Evolutionary conservation across 495 filamentous ascomycete species (phyloP).

Genomic region (Aspergillus indologenus): DNA sequence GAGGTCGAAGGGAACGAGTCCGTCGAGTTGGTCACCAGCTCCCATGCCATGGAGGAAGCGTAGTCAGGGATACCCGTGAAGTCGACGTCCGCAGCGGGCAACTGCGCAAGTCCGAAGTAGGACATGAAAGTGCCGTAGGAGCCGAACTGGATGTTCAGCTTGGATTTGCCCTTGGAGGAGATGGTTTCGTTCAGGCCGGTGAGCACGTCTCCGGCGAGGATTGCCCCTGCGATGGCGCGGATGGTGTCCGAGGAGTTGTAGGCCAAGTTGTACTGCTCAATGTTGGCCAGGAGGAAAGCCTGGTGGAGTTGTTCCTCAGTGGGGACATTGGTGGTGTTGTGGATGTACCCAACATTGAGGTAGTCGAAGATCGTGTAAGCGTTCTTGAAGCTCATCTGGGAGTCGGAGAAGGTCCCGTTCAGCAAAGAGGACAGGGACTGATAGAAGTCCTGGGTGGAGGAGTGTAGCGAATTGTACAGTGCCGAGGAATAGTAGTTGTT

Average conservation of each 20-base stretch:
- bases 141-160: conserved; percentile 49
- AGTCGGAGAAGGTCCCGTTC: conserved; percentile 52
- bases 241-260: conserved; percentile 47
- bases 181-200: conserved; percentile 45
- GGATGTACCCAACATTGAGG: conserved; percentile 52
- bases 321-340: conserved; percentile 44
- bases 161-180: conserved; percentile 30
- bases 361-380: conserved; percentile 65
- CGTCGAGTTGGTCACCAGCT: conserved; percentile 47
- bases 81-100: conserved; percentile 27
- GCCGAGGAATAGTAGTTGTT: conserved; percentile 66
- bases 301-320: conserved; percentile 32
- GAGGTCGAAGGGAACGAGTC: conserved; percentile 33
- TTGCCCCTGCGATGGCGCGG: conserved; percentile 47
- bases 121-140: conserved; percentile 49
- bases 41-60: conserved; percentile 53
- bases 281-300: conserved; percentile 45
- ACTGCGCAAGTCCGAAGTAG: conserved; percentile 50
- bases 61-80: conserved; percentile 53
- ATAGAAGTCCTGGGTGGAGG: conserved; percentile 63
- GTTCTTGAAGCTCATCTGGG: conserved; percentile 62
- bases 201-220: conserved; percentile 47
- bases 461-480: conserved; percentile 52
- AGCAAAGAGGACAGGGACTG: conserved; percentile 57
- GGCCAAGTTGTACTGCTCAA: conserved; percentile 51